Conservation (phyloP, 192 early-diverging fungal genomes). For the Gamsiella multidivaricata region DNA sequence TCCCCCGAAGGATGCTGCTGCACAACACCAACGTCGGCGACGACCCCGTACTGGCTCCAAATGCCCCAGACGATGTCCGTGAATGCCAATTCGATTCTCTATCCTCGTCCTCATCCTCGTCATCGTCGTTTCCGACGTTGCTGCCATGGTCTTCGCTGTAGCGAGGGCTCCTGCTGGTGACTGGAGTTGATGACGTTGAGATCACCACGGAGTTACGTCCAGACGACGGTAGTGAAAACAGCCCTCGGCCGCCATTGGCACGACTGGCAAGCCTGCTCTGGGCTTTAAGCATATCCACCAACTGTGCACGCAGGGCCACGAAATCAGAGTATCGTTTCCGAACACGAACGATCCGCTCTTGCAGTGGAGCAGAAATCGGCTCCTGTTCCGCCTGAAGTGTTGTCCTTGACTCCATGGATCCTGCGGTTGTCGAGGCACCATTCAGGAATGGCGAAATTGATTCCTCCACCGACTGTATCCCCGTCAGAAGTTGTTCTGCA, state of each 20-base stretch:
- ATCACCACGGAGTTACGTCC: neutral
- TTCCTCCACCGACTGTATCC: slow-evolving; percentile 6
- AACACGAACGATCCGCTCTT: slow-evolving; percentile 37
- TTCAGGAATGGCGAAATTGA: neutral
- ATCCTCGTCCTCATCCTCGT: slow-evolving; percentile 9
- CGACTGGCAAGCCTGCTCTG: neutral
- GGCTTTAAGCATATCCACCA: slow-evolving; percentile 33
- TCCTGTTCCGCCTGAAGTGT: neutral
- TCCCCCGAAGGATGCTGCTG: slow-evolving; percentile 24
- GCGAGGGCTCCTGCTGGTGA: neutral
- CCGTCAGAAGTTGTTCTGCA: slow-evolving; percentile 26
- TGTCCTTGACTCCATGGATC: neutral
- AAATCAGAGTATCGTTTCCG: slow-evolving; percentile 64
- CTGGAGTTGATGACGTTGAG: neutral
- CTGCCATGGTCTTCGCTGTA: neutral
- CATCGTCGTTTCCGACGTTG: neutral
- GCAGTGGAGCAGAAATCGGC: neutral
- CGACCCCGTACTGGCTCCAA: neutral
- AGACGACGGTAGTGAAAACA: neutral
- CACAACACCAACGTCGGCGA: too few relatives aligned
- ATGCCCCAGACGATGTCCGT: neutral
- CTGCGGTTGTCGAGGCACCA: neutral
- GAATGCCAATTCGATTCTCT: neutral
- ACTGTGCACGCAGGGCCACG: slow-evolving; percentile 51
- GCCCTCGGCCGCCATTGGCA: neutral